Base-by-base conservation (phyloP, 1,284 basidiomycete species). In the Abortiporus biennis region DNA sequence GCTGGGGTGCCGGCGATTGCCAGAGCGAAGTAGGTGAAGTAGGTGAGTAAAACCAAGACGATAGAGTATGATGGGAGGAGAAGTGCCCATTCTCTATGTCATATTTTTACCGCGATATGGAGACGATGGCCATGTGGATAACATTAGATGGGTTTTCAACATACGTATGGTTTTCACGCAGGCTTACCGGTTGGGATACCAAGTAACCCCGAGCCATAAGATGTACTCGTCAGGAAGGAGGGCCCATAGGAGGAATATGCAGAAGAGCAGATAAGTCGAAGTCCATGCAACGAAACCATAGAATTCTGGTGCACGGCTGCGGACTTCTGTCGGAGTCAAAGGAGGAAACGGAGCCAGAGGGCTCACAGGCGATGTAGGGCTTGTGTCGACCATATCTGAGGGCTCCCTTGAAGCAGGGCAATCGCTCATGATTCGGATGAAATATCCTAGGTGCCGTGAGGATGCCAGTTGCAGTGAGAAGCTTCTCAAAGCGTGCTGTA, bases 221-320 rank as follows among this genome's bases (percentile, higher is more conserved):
- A 92, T 80, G 58, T 68, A 78, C 20, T 59, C 56, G 43, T 68
- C 62, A 2, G 76, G 76, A 13, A 71, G 59, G 47, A 76, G 57
- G 6, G 69, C 74, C 76, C 76, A 93, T 5, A 88, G 64, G 19
- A 91, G 56, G 57, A 87, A 92, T 13, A 85, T 54, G 40, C 72
- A 63, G 54, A 86, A 92, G 3, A 79, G 62, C 24, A 92, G 64
- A 47, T 77, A 85, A 1, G 89, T 92, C 0, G 80, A 78, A 6
- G 85, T 78, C 76, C 82, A 85, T 9, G 85, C 87, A 8, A 89
- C 85, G 57, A 90, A 91, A 15, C 90, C 91, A 55, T 93, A 93
- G 54, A 92, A 87, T 62, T 93, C 91, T 38, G 83, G 71, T 9
- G 81, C 80, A 12, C 82, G 74, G 56, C 76, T 78, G 52, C 72